These are phyloP conservation scores for Fusarium gaditjirri DNA, from an alignment of 2,329 filamentous ascomycete species.

Conservation along the genomic window DNA sequence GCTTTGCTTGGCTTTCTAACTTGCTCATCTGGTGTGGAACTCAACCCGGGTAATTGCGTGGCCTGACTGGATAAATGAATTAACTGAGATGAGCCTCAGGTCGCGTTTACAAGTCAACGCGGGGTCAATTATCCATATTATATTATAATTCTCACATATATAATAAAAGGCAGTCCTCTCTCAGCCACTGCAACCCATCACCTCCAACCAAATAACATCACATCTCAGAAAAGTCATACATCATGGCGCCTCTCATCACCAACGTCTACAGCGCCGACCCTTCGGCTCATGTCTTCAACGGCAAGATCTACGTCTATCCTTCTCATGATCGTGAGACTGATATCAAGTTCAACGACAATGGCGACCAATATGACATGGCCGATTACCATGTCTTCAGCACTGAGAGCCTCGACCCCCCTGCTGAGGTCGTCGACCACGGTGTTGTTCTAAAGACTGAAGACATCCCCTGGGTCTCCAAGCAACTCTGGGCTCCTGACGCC, in stretches of 20 bases:
- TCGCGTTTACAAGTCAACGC: slow-evolving; percentile 20
- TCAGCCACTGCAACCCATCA: not conserved
- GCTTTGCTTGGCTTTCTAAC: slow-evolving; percentile 2
- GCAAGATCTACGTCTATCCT: slow-evolving; percentile 81
- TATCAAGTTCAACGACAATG: slow-evolving; percentile 83
- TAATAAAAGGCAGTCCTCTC: slow-evolving; percentile 7
- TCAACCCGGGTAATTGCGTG: slow-evolving; percentile 37
- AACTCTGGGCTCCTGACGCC: slow-evolving; percentile 84
- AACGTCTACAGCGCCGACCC: slow-evolving; percentile 83
- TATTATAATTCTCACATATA: not conserved
- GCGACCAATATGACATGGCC: slow-evolving; percentile 85
- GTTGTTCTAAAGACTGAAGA: slow-evolving; percentile 72
- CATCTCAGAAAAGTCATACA: not conserved
- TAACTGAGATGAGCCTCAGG: slow-evolving; percentile 22
- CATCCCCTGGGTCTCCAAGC: slow-evolving; percentile 80
- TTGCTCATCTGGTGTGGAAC: slow-evolving; percentile 24
- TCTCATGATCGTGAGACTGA: slow-evolving; percentile 82
- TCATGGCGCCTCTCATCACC: slow-evolving; percentile 71
- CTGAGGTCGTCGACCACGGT: slow-evolving; percentile 77
- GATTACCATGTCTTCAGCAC: slow-evolving; percentile 83
- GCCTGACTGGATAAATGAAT: slow-evolving; percentile 40
- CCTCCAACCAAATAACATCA: not conserved
- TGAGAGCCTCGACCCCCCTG: slow-evolving; percentile 61
- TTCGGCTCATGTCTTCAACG: slow-evolving; percentile 82
- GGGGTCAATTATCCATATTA: slow-evolving; percentile 31